Conservation (phyloP, 331 rosid genomes). For the Arachis monticola region DNA sequence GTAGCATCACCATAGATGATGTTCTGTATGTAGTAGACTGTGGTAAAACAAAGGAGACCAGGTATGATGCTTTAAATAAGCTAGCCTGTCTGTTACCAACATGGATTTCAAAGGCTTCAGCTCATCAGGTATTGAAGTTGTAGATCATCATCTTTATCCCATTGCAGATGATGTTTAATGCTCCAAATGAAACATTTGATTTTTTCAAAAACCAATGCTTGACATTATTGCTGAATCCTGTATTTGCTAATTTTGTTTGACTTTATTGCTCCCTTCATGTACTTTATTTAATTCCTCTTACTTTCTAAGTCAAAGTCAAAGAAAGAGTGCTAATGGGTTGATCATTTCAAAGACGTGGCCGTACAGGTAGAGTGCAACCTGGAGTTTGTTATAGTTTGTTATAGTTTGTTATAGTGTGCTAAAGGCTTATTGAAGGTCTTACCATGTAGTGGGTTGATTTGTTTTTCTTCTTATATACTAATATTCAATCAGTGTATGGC, state of each 20-base stretch:
- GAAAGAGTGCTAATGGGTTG: too few species aligned
- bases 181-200: conserved; percentile 26
- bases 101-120: too few species aligned
- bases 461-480: too few species aligned
- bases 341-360: too few species aligned
- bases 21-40: conserved; percentile 92
- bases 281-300: neutral
- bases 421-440: neutral
- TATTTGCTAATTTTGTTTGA: conserved; percentile 31
- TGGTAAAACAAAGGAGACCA: conserved; percentile 98
- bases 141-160: neutral
- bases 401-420: conserved; percentile 17
- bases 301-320: too few species aligned
- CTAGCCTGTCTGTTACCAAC: too few species aligned
- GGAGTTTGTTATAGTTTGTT: neutral
- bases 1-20: conserved; percentile 97
- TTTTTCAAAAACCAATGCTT: conserved; percentile 26
- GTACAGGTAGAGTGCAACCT: too few species aligned
- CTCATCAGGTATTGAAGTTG: too few species aligned
- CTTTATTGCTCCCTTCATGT: neutral
- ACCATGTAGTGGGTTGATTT: too few species aligned
- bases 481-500: too few species aligned
- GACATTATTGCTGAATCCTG: conserved; percentile 11
- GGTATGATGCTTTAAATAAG: conserved; percentile 13
- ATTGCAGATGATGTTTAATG: conserved; percentile 21